A percentile compares a stretch with the other conserved stretches of the same genome.
phyloP scores from a whole-genome alignment of 805 yeast genomes.

The Ogataea kodamae region DNA sequence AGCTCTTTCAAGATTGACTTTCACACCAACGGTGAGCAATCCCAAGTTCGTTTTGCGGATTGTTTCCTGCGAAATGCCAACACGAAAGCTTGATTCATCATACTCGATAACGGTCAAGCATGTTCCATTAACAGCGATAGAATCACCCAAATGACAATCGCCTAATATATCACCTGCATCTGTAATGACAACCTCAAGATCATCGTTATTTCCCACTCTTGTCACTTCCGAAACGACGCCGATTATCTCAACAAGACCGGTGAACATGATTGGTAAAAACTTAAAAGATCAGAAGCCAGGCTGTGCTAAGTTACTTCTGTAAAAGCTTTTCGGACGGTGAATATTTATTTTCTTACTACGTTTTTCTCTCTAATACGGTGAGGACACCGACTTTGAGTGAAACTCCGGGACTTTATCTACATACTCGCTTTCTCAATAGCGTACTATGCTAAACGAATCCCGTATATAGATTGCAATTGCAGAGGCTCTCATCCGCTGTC shows the following conservation, averaged over 20 bases:
- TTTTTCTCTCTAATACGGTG: constrained; percentile 3
- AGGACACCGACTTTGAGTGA: constrained; percentile 1
- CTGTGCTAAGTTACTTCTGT: constrained; percentile 1
- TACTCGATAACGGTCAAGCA: constrained; percentile 93
- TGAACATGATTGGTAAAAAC: constrained; percentile 65
- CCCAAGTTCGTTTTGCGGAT: constrained; percentile 77
- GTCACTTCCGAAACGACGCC: constrained; percentile 57
- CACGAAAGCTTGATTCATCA: constrained; percentile 58
- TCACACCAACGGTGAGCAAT: constrained; percentile 48
- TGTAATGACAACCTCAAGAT: constrained; percentile 64
- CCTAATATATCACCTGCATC: constrained; percentile 59
- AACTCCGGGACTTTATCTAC: constrained; percentile 18
- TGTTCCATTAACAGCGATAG: constrained; percentile 84
- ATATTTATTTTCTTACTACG: too few relatives aligned
- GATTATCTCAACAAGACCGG: constrained; percentile 86
- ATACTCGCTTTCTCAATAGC: constrained; percentile 26
- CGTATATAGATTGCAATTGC: constrained; percentile 34
- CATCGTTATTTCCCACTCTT: constrained; percentile 47
- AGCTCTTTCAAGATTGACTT: constrained; percentile 90
- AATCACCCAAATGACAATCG: constrained; percentile 92
- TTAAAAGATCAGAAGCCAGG: too few relatives aligned
- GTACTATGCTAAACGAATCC: constrained; percentile 54
- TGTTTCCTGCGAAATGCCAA: constrained; percentile 93
- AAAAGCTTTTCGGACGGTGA: too few relatives aligned
- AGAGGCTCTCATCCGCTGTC: constrained; percentile 11